These are phyloP conservation scores for Pichia rugopelliculosa DNA, from an alignment of 805 yeast species.

Conservation along the genomic window DNA sequence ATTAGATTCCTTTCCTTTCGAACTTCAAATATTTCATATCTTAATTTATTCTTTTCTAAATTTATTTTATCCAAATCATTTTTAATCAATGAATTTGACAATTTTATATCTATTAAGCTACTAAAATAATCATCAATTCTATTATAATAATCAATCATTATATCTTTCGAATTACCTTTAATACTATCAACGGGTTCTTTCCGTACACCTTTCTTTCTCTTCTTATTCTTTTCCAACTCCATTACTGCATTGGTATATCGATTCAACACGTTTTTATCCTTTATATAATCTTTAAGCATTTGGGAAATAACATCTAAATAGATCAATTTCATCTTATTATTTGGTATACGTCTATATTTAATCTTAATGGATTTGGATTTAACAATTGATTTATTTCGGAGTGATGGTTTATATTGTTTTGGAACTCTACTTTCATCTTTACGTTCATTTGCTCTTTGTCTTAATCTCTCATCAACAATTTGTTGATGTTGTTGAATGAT, in stretches of 20 bases:
- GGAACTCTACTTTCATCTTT: background rate
- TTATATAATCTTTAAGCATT: slow-evolving; percentile 24
- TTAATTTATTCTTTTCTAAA: slow-evolving; percentile 23
- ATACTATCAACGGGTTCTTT: background rate
- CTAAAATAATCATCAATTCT: slow-evolving; percentile 25
- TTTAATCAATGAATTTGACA: slow-evolving; percentile 29
- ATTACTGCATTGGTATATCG: slow-evolving; percentile 1
- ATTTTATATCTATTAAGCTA: slow-evolving; percentile 29
- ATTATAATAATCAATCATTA: slow-evolving; percentile 18
- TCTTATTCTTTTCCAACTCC: background rate
- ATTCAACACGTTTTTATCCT: slow-evolving; percentile 13
- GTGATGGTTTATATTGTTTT: background rate
- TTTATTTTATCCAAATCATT: slow-evolving; percentile 25
- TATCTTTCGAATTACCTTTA: background rate
- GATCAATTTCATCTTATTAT: slow-evolving; percentile 23
- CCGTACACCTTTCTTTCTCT: background rate
- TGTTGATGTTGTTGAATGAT: slow-evolving; percentile 1
- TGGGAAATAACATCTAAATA: slow-evolving; percentile 30
- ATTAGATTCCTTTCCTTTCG: slow-evolving; percentile 18
- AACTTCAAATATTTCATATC: slow-evolving; percentile 24
- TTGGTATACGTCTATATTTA: slow-evolving; percentile 22
- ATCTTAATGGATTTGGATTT: slow-evolving; percentile 14
- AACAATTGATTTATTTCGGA: background rate
- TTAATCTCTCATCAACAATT: background rate
- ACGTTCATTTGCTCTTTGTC: background rate